Percentiles rank a stretch among this genome's conserved stretches.
These are phyloP conservation scores for Borealophlyctis nickersoniae DNA, from an alignment of 192 early-diverging fungal species.

Conservation along the genomic window DNA sequence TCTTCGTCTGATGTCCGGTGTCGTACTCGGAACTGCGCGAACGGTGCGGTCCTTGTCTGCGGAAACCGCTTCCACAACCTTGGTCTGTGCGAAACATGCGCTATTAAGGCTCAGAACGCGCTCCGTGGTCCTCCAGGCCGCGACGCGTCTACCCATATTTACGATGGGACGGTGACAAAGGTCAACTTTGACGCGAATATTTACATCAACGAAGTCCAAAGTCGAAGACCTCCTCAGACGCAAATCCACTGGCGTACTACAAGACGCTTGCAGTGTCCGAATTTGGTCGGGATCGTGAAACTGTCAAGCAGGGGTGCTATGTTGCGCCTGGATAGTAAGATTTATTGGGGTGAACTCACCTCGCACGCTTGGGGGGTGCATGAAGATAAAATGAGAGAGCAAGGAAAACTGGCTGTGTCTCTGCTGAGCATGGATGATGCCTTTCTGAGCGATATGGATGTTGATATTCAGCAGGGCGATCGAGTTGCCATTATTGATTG, in stretches of 20 bases:
- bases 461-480: constrained; percentile 26
- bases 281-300: constrained; percentile 35
- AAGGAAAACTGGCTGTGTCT: constrained; percentile 25
- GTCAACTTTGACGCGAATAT: constrained; percentile 23
- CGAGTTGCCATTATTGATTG: constrained; percentile 31
- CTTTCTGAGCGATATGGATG: constrained; percentile 7
- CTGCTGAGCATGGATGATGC: constrained; percentile 23
- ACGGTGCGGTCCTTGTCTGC: constrained; percentile 14
- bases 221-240: constrained; percentile 28
- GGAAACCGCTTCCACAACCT: constrained; percentile 21
- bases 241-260: constrained; percentile 35
- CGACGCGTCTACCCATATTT: constrained; percentile 34
- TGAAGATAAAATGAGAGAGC: constrained; percentile 26
- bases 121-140: no score
- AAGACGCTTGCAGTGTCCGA: constrained; percentile 26
- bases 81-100: constrained; percentile 25
- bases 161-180: constrained; percentile 30
- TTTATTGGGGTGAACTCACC: constrained; percentile 31
- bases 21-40: constrained; percentile 7
- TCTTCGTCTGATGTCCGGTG: constrained; percentile 9
- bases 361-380: constrained; percentile 12
- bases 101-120: background rate
- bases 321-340: background rate
- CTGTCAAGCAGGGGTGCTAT: constrained; percentile 5
- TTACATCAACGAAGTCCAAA: constrained; percentile 16